phyloP scores from a whole-genome alignment of 2,329 filamentous ascomycete genomes.

The Fusarium sublunatum region DNA sequence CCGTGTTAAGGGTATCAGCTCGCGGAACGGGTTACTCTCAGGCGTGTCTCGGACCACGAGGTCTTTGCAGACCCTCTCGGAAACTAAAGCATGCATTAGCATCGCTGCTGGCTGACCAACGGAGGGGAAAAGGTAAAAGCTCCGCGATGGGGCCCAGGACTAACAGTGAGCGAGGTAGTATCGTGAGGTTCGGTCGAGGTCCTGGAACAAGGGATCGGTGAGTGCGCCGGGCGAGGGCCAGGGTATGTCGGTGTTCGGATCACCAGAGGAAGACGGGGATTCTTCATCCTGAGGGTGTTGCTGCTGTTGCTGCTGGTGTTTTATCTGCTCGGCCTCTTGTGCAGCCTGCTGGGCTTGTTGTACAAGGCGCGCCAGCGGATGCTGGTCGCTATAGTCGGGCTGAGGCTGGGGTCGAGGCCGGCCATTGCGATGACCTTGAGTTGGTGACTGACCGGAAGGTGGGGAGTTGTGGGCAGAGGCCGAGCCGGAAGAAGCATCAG shows the following conservation, averaged over 20 bases:
- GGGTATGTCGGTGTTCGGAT: slow-evolving; percentile 21
- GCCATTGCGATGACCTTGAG: slow-evolving; percentile 14
- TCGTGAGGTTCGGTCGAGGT: slow-evolving; percentile 59
- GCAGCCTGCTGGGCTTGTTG: slow-evolving; percentile 32
- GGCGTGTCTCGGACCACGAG: slow-evolving; percentile 62
- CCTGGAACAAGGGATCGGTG: slow-evolving; percentile 66
- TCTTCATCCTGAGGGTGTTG: slow-evolving; percentile 4
- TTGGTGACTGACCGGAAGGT: slow-evolving; percentile 12
- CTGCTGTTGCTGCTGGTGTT: slow-evolving; percentile 15
- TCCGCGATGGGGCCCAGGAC: slow-evolving; percentile 24
- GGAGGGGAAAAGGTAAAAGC: slow-evolving; percentile 6
- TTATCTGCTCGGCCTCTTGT: slow-evolving; percentile 31
- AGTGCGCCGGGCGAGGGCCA: slow-evolving; percentile 50
- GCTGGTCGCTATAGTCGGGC: slow-evolving; percentile 38
- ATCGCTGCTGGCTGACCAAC: slow-evolving; percentile 20
- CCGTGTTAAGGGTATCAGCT: slow-evolving; percentile 60
- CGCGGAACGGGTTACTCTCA: slow-evolving; percentile 60
- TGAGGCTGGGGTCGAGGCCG: slow-evolving; percentile 29
- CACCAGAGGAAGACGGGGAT: slow-evolving; percentile 11
- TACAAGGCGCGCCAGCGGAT: slow-evolving; percentile 33
- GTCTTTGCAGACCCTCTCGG: slow-evolving; percentile 64
- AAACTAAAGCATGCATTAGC: slow-evolving; percentile 52
- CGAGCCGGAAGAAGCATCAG: slow-evolving; percentile 22
- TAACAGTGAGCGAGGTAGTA: slow-evolving; percentile 64
- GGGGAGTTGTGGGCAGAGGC: slow-evolving; percentile 20